Conservation (phyloP, 371 early-diverging fungal species). For the Syncephalastrum monosporum region DNA sequence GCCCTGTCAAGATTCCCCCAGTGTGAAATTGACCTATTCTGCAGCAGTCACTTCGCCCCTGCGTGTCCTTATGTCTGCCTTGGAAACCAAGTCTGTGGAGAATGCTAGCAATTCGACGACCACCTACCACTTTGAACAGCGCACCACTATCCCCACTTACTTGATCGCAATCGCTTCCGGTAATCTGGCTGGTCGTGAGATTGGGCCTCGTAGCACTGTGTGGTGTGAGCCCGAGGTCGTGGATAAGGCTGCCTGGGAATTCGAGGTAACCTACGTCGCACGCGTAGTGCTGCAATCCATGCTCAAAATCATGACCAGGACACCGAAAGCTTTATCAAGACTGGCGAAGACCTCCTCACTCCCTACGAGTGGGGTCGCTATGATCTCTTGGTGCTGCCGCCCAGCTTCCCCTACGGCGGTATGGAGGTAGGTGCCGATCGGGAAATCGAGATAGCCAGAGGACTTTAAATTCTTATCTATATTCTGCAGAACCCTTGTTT, state of each 20-base stretch:
- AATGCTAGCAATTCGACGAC: conserved; percentile 45
- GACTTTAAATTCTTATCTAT: conserved; percentile 10
- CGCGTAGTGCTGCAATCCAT: too few species aligned
- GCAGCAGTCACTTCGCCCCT: conserved; percentile 73
- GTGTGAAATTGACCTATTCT: conserved; percentile 87
- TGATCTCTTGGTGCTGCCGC: conserved; percentile 87
- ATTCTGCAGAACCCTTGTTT: conserved; percentile 82
- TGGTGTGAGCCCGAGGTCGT: conserved; percentile 95
- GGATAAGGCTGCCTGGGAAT: conserved; percentile 92
- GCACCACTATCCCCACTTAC: conserved; percentile 83
- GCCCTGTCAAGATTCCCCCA: conserved; percentile 94
- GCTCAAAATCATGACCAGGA: conserved; percentile 32
- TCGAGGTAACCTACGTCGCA: conserved; percentile 46
- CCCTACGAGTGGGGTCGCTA: conserved; percentile 97
- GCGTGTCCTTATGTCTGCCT: conserved; percentile 43
- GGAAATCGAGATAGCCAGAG: not conserved
- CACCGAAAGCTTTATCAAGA: conserved; percentile 84
- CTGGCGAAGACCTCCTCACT: conserved; percentile 83
- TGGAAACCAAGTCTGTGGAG: conserved; percentile 40
- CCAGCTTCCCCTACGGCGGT: conserved; percentile 92
- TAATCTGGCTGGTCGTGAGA: conserved; percentile 71
- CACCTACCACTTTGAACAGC: conserved; percentile 70
- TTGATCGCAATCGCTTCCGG: conserved; percentile 94
- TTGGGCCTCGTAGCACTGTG: conserved; percentile 92
- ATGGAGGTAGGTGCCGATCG: conserved; percentile 74